A percentile compares a stretch with the other conserved stretches of the same genome.
Conservation (phyloP, 345 rosid species). For the Murraya paniculata region DNA sequence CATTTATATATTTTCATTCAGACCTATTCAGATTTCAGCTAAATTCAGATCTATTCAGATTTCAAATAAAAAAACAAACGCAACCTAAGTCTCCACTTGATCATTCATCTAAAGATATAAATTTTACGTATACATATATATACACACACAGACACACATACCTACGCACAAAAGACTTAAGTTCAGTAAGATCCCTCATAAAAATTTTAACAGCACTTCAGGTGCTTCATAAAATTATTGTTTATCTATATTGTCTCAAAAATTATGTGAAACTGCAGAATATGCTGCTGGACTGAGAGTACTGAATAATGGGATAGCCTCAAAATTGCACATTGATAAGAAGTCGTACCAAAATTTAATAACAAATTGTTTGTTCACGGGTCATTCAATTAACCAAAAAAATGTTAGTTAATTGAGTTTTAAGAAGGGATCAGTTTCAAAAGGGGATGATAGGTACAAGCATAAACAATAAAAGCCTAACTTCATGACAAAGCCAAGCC, state of each 20-base stretch:
- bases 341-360: constrained; percentile 11
- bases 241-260: not conserved
- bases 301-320: not conserved
- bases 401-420: constrained; percentile 14
- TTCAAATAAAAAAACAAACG: too few relatives aligned
- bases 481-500: constrained; percentile 39
- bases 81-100: too few relatives aligned
- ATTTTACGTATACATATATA: too few relatives aligned
- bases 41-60: too few relatives aligned
- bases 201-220: too few relatives aligned
- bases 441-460: constrained; percentile 8
- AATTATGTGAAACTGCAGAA: not conserved
- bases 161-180: too few relatives aligned
- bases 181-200: not conserved
- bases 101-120: too few relatives aligned
- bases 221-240: not conserved
- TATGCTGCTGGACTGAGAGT: not conserved
- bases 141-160: too few relatives aligned
- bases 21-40: too few relatives aligned
- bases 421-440: constrained; percentile 14
- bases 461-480: constrained; percentile 21
- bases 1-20: too few relatives aligned
- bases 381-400: constrained; percentile 20
- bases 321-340: not conserved
- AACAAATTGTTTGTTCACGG: constrained; percentile 17